A percentile compares a stretch with the other conserved stretches of the same genome.
Evolutionary conservation across 352 stramenopile species (phyloP).

Genomic region (Phytopythium litorale): DNA sequence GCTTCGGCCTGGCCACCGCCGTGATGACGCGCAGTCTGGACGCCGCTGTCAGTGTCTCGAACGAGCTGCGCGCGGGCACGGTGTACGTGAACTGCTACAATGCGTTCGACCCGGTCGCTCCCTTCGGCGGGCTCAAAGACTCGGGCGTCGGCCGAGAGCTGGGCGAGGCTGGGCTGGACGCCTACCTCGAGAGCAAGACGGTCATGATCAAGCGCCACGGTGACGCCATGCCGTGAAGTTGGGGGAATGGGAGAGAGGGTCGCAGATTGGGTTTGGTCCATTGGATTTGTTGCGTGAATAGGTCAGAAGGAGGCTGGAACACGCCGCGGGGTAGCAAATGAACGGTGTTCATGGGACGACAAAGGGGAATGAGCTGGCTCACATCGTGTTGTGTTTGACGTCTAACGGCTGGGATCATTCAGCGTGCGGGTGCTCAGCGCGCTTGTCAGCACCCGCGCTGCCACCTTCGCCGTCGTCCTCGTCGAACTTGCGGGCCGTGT

Average conservation of each 20-base stretch:
- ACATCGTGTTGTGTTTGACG: neutral
- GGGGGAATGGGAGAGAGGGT: neutral
- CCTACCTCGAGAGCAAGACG: conserved; percentile 79
- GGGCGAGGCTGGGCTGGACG: conserved; percentile 55
- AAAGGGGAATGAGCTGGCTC: neutral
- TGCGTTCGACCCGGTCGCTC: conserved; percentile 69
- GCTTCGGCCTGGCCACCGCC: conserved; percentile 80
- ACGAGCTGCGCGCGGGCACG: conserved; percentile 86
- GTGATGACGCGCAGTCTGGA: conserved; percentile 88
- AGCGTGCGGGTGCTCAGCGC: neutral
- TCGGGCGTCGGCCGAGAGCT: conserved; percentile 67
- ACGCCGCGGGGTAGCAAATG: neutral
- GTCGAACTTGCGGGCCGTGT: conserved; percentile 43
- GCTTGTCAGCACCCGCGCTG: neutral
- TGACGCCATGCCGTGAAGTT: conserved; percentile 18
- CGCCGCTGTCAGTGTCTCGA: conserved; percentile 80
- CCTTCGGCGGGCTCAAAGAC: conserved; percentile 76
- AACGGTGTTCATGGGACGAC: neutral
- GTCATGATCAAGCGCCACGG: conserved; percentile 56
- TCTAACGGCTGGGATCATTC: neutral
- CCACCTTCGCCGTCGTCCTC: conserved; percentile 25
- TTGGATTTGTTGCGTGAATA: neutral
- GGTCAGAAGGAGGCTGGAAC: neutral
- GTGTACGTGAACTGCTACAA: conserved; percentile 95
- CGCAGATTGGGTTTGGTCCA: neutral